phyloP scores from a whole-genome alignment of 129 eudicot species.

The Gnaphalium uliginosum region DNA sequence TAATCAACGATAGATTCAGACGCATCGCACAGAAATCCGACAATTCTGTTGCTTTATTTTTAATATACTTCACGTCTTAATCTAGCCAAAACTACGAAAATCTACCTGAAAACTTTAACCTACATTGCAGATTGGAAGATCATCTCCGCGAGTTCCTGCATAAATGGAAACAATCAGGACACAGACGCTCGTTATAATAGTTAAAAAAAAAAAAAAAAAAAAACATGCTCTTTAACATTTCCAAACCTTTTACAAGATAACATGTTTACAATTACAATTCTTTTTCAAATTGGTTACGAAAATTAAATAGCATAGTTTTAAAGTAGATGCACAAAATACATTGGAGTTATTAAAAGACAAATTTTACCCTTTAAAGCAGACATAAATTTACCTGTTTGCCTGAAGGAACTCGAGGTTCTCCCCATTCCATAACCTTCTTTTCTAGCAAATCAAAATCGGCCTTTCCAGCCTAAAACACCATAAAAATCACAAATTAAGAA shows the following conservation, averaged over 20 bases:
- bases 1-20: background rate
- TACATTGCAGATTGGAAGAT: conserved; percentile 85
- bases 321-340: background rate
- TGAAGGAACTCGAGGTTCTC: conserved; percentile 89
- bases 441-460: conserved; percentile 87
- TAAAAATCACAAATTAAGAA: background rate
- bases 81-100: conserved; percentile 15
- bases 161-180: background rate
- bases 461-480: conserved; percentile 69
- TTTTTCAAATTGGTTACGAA: background rate
- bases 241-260: background rate
- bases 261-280: background rate
- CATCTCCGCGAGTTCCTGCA: conserved; percentile 99
- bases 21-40: conserved; percentile 5
- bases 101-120: conserved; percentile 25
- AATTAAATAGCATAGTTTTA: background rate
- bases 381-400: conserved; percentile 71
- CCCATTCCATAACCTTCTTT: conserved; percentile 88
- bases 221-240: background rate
- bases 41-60: conserved; percentile 23
- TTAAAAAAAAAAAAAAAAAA: too few relatives aligned
- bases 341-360: background rate
- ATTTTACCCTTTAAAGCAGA: conserved; percentile 32
- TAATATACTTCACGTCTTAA: conserved; percentile 8
- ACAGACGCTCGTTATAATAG: background rate